A percentile compares a stretch with the other conserved stretches of the same genome.
Conservation (phyloP, 768 basidiomycete genomes). For the Macrolepiota fuliginosa region DNA sequence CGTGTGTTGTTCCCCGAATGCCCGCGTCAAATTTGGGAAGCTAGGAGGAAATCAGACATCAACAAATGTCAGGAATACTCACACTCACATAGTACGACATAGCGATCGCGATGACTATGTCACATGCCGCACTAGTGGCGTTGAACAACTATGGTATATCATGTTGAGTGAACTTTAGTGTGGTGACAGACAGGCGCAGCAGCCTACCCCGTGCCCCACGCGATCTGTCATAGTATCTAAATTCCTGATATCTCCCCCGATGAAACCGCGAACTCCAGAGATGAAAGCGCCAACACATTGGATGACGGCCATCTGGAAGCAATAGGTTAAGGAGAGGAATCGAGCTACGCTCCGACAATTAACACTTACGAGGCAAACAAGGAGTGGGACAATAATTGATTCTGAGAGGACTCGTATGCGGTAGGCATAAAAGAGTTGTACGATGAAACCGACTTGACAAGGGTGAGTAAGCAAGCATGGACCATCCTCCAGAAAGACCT, state of each 20-base stretch:
- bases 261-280: background rate
- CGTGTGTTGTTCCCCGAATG: conserved; percentile 12
- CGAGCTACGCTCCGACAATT: background rate
- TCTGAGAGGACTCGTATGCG: conserved; percentile 20
- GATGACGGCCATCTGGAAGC: background rate
- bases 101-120: conserved; percentile 20
- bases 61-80: too few relatives aligned
- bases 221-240: background rate
- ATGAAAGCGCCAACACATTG: background rate
- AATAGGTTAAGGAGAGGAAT: background rate
- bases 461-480: background rate
- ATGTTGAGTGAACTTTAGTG: background rate
- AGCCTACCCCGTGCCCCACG: background rate
- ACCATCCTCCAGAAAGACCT: background rate
- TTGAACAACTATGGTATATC: conserved; percentile 20
- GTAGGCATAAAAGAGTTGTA: conserved; percentile 24
- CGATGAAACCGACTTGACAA: conserved; percentile 16
- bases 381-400: conserved; percentile 6
- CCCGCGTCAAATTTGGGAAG: conserved; percentile 4
- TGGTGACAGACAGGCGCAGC: background rate
- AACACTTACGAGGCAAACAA: conserved; percentile 12
- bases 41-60: background rate
- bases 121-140: conserved; percentile 19
- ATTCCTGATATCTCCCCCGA: background rate
- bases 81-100: conserved; percentile 21